These are phyloP conservation scores for Gorgonomyces haynaldii DNA, from an alignment of 192 early-diverging fungal species.

Conservation along the genomic window DNA sequence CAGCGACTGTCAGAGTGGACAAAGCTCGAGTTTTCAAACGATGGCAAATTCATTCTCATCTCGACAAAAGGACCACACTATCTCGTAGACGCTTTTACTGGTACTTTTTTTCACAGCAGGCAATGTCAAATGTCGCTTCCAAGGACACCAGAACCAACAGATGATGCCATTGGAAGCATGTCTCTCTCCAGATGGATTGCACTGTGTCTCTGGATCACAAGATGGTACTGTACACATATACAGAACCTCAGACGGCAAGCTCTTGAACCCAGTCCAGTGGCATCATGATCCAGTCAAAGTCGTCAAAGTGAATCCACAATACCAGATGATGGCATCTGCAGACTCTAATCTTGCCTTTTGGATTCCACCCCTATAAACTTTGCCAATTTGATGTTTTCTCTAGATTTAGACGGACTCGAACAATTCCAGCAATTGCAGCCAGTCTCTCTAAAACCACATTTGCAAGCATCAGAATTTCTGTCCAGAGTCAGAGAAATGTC, in stretches of 20 bases:
- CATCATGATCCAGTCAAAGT: conserved; percentile 41
- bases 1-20: conserved; percentile 37
- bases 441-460: too few relatives aligned
- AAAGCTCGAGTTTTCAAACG: conserved; percentile 56
- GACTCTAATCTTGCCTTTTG: conserved; percentile 46
- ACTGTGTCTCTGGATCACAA: conserved; percentile 46
- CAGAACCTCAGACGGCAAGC: conserved; percentile 39
- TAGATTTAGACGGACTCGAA: too few relatives aligned
- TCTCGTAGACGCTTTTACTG: conserved; percentile 53
- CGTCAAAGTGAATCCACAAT: conserved; percentile 64
- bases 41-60: conserved; percentile 63
- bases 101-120: conserved; percentile 13
- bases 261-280: conserved; percentile 13
- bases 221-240: conserved; percentile 57
- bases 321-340: conserved; percentile 60
- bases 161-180: conserved; percentile 39
- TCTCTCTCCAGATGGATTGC: conserved; percentile 66
- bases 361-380: background rate
- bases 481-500: too few relatives aligned
- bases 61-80: conserved; percentile 46
- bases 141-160: conserved; percentile 15
- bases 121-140: conserved; percentile 22
- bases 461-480: too few relatives aligned
- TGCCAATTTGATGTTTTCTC: too few relatives aligned
- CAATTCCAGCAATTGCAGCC: too few relatives aligned